Percentiles rank a stretch among this genome's conserved stretches.
Conservation (phyloP, 2,329 filamentous ascomycete genomes). For the Fusarium tuaranense region DNA sequence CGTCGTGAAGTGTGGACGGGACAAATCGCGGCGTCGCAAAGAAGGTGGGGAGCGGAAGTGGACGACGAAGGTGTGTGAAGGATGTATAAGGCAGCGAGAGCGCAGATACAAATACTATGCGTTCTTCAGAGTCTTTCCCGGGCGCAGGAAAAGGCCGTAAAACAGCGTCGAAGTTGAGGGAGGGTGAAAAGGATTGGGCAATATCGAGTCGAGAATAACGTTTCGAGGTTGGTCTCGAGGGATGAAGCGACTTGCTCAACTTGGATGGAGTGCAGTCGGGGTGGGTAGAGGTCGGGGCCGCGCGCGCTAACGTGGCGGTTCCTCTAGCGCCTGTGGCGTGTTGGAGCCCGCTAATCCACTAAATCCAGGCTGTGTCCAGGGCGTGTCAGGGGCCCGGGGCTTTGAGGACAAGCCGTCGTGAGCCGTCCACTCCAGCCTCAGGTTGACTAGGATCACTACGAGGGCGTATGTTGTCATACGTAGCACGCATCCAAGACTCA, state of each 20-base stretch:
- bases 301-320: constrained; percentile 41
- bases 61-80: not conserved
- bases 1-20: constrained; percentile 17
- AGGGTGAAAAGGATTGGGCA: constrained; percentile 5
- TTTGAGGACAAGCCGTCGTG: constrained; percentile 3
- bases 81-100: not conserved
- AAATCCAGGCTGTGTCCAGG: constrained; percentile 18
- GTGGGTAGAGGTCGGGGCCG: constrained; percentile 3
- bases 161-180: constrained; percentile 8
- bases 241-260: constrained; percentile 21
- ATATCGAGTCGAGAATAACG: constrained; percentile 27
- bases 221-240: constrained; percentile 32
- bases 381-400: not conserved
- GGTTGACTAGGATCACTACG: not conserved
- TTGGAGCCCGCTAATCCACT: constrained; percentile 31
- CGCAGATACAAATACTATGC: not conserved
- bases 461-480: not conserved
- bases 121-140: not conserved
- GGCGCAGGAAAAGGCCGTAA: not conserved
- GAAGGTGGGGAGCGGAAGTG: constrained; percentile 16
- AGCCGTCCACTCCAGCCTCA: constrained; percentile 1
- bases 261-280: not conserved
- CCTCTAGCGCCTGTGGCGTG: constrained; percentile 40
- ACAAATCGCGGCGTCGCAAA: constrained; percentile 33
- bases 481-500: not conserved